These are phyloP conservation scores for Nothophaeocryptopus gaeumannii DNA, from an alignment of 2,329 filamentous ascomycete species.

Conservation along the genomic window DNA sequence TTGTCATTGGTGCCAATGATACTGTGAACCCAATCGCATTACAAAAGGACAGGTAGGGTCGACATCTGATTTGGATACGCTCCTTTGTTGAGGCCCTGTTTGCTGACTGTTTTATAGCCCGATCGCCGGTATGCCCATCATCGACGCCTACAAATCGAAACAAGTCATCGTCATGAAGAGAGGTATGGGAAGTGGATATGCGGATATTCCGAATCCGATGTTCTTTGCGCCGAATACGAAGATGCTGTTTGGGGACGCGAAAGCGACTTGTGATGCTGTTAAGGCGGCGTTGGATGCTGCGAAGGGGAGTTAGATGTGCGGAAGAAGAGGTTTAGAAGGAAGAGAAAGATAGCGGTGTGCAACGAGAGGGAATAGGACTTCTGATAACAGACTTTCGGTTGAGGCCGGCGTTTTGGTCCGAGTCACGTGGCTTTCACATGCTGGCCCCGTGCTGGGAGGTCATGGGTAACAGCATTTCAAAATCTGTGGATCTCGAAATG, in stretches of 20 bases:
- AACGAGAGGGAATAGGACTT: too few relatives aligned
- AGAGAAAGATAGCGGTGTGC: too few relatives aligned
- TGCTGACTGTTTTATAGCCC: constrained; percentile 49
- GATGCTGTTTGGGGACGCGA: constrained; percentile 92
- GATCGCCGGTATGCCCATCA: constrained; percentile 88
- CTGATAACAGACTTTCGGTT: too few relatives aligned
- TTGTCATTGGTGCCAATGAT: constrained; percentile 85
- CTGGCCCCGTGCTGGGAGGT: too few relatives aligned
- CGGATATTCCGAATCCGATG: constrained; percentile 90
- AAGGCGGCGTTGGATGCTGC: constrained; percentile 31
- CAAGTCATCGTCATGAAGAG: constrained; percentile 91
- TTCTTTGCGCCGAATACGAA: constrained; percentile 69
- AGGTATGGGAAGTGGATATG: constrained; percentile 83
- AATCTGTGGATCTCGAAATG: too few relatives aligned
- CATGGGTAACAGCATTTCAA: too few relatives aligned
- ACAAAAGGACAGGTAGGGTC: constrained; percentile 59
- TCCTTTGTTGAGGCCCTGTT: too few relatives aligned
- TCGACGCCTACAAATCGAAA: constrained; percentile 93
- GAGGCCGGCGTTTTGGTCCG: too few relatives aligned
- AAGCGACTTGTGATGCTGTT: constrained; percentile 46
- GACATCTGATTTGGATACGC: too few relatives aligned
- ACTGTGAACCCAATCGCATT: constrained; percentile 88
- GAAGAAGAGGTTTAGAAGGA: not conserved
- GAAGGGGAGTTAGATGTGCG: too few relatives aligned
- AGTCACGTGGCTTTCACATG: too few relatives aligned